phyloP scores from a whole-genome alignment of 129 eudicot genomes.

The Oenanthe sinensis region DNA sequence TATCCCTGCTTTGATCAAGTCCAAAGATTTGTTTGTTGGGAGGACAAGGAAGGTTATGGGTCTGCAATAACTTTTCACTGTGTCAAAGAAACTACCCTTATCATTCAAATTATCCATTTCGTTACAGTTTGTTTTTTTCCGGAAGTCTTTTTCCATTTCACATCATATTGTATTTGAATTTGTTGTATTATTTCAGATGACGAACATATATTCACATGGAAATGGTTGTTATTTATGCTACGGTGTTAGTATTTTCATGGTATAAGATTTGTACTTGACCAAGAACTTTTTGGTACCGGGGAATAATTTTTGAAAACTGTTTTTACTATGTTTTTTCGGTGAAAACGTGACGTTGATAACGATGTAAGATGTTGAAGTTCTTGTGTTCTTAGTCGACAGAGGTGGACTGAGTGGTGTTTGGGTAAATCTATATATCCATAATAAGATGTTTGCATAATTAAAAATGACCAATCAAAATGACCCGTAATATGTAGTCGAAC shows the following conservation, averaged over 20 bases:
- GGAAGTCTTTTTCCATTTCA: neutral
- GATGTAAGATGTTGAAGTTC: no score
- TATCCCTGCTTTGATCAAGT: conserved; percentile 67
- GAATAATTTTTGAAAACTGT: neutral
- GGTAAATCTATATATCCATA: no score
- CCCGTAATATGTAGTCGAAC: no score
- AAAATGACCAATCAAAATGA: no score
- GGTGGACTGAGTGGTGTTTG: no score
- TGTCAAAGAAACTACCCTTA: neutral
- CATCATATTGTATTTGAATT: neutral
- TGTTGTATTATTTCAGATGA: neutral
- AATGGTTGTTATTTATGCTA: neutral
- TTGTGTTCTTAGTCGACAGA: no score
- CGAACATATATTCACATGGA: neutral
- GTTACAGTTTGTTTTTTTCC: neutral
- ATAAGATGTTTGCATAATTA: no score
- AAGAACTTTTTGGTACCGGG: neutral
- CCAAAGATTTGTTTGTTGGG: conserved; percentile 73
- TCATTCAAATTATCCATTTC: neutral
- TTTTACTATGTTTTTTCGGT: no score
- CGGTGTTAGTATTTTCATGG: no score
- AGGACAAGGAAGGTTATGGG: conserved; percentile 63
- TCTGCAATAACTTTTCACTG: conserved; percentile 21
- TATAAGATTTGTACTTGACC: neutral
- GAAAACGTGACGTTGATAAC: no score